Base-by-base conservation (phyloP, 257 asterid species). In the Scutellaria barbata region DNA sequence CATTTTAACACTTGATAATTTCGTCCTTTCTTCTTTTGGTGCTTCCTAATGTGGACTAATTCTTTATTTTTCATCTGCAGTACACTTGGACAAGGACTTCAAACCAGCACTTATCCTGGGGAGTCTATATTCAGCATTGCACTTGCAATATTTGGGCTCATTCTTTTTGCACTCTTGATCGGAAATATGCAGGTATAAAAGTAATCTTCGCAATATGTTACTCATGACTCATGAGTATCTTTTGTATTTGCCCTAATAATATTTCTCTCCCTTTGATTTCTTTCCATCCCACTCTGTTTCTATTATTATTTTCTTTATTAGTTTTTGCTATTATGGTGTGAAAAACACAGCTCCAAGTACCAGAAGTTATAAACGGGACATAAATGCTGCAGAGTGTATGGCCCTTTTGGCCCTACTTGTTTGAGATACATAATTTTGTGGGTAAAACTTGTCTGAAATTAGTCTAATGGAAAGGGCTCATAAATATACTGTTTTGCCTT, bases 41-140 rank as follows among this genome's bases (percentile, higher is more conserved):
- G 46, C 45, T 22, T 54, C 39, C 40, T 35, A 16, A 17, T 50
- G 53, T 11, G 45, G 45, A 30, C 35, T 30, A 30, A 65, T 57
- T 33, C 69, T 25, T 67, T 46, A 41, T 69, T 48, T 78, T 79
- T 72, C 68, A 17, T 57, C 43, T 71, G 82, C 90, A 95, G 99
- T 82, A 91, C 99, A 47, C 98, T 91, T 76, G 99, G 99, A 37
- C 99, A 95, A 83, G 98, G 98, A 73, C 96, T 95, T 75, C 77
- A 92, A 78, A 95, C 98, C 61, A 95, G 99, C 81, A 95, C 97
- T 48, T 95, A 80, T 72, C 92, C 92, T 12, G 99, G 99, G 73
- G 99, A 95, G 87, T 87, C 97, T 50, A 71, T 95, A 65, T 95
- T 95, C 88, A 90, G 97, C 82, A 95, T 95, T 56, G 95, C 95